Percentiles rank a stretch among this genome's conserved stretches.
Conservation (phyloP, 495 filamentous ascomycete genomes). For the Bathelium albidoporum region DNA sequence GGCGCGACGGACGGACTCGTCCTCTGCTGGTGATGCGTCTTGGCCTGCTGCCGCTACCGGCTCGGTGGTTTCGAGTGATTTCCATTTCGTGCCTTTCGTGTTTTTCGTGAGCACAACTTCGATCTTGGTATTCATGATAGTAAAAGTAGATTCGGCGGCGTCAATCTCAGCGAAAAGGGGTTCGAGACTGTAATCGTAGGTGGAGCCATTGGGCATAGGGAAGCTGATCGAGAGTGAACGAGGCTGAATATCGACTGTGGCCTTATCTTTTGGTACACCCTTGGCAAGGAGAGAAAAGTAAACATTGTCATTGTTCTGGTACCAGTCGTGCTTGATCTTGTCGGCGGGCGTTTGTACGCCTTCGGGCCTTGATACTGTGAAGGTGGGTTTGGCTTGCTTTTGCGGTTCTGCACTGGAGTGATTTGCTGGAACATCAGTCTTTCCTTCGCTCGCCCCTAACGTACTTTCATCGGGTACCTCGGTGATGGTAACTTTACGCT, state of each 20-base stretch:
- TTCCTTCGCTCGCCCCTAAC: slow-evolving; percentile 28
- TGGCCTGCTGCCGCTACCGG: slow-evolving; percentile 14
- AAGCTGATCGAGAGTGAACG: slow-evolving; percentile 54
- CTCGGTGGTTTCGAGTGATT: slow-evolving; percentile 43
- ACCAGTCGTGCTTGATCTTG: slow-evolving; percentile 73
- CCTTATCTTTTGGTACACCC: slow-evolving; percentile 54
- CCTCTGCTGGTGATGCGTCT: not conserved
- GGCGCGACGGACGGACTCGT: slow-evolving; percentile 7
- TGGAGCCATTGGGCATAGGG: slow-evolving; percentile 46
- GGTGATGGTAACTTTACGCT: slow-evolving; percentile 43
- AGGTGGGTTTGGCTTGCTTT: slow-evolving; percentile 2
- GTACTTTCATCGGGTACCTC: slow-evolving; percentile 49
- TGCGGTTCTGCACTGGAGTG: not conserved
- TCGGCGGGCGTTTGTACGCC: slow-evolving; percentile 40
- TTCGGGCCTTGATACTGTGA: slow-evolving; percentile 16
- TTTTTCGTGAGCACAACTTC: slow-evolving; percentile 69
- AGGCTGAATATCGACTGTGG: slow-evolving; percentile 46
- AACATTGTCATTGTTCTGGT: slow-evolving; percentile 56
- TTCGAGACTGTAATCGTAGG: slow-evolving; percentile 57
- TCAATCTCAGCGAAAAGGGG: slow-evolving; percentile 62
- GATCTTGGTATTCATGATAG: slow-evolving; percentile 70
- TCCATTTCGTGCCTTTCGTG: slow-evolving; percentile 64
- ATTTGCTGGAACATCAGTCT: not conserved
- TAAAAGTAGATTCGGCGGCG: slow-evolving; percentile 45
- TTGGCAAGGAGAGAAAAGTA: slow-evolving; percentile 64